Base-by-base conservation (phyloP, 148 eudicot genomes). In the Agrostemma githago region DNA sequence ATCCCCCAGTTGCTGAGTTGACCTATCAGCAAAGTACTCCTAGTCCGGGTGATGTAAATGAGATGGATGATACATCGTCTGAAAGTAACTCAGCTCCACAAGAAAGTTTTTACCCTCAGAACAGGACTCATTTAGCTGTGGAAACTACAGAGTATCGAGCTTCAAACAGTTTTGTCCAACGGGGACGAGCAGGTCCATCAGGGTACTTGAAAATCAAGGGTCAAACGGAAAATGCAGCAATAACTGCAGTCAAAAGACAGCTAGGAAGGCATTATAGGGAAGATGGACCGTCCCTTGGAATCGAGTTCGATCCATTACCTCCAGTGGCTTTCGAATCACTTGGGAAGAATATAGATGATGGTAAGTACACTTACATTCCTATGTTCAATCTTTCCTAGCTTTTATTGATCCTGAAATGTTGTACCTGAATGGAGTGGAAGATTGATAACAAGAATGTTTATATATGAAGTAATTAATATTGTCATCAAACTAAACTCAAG, bases 191-290 rank as follows among this genome's bases (percentile, higher is more conserved):
- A 19, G 92, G 97, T 61, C 98, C 98, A 38, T 86, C 96, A 8
- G 98, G 98, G 68, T 95, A 88, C 84, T 81, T 95, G 75, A 95
- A 95, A 84, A 85, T 95, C 65, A 95, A 90, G 85, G 92, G 91
- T 68, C 91, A 78, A 67, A 85, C 83, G n/a, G 98, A 92, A 76
- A 86, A 92, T 83, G 66, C 84, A 80, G 96, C 97, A 62, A 87
- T 95, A 82, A 88, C 96, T 75, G 90, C 97, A 53, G 97, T 95
- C 75, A 95, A 92, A 83, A 80, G 92, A 88, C 97, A 92, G 82
- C 79, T 95, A 53, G 98, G 98, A 64, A 86, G 89, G 78, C 83
- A 85, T 63, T 95, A 90, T 80, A 67, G 74, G 46, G 89, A 81
- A 65, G 98, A 92, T 83, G 98, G 98, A 68, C 98, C 98, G 37